These are phyloP conservation scores for Tympanopsis confertula DNA, from an alignment of 2,329 filamentous ascomycete genomes.

Conservation along the genomic window DNA sequence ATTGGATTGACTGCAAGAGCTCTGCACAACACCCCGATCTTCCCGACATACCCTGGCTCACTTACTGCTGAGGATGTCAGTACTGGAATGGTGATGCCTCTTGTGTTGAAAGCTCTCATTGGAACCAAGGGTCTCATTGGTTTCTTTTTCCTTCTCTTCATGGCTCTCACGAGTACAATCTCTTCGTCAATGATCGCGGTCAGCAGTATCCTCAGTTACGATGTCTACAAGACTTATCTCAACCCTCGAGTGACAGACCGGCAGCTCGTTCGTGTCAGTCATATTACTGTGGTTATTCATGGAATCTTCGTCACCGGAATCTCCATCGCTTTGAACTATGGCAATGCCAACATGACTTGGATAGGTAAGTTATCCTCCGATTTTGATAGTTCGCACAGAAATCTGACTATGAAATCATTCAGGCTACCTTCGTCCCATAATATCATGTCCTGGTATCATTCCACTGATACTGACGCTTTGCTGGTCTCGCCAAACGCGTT, in stretches of 20 bases:
- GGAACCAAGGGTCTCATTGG: conserved; percentile 27
- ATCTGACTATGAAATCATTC: too few species aligned
- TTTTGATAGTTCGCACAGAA: too few species aligned
- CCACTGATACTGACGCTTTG: conserved; percentile 29
- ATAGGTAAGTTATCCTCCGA: conserved; percentile 16
- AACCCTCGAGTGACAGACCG: conserved; percentile 29
- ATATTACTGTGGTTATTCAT: conserved; percentile 32
- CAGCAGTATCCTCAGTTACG: conserved; percentile 34
- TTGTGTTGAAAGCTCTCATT: conserved; percentile 27
- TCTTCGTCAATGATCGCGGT: conserved; percentile 38
- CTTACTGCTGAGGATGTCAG: conserved; percentile 26
- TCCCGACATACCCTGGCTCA: conserved; percentile 25
- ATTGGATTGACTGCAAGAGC: conserved; percentile 30
- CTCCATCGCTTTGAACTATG: conserved; percentile 32
- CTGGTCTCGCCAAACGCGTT: conserved; percentile 30
- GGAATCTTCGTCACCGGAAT: conserved; percentile 33
- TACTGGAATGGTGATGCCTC: conserved; percentile 33
- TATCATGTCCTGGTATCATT: neutral
- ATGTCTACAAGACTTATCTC: conserved; percentile 37
- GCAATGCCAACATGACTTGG: conserved; percentile 34
- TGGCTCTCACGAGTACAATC: conserved; percentile 36
- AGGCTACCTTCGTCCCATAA: neutral
- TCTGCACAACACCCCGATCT: conserved; percentile 30
- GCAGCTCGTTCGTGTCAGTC: conserved; percentile 27
- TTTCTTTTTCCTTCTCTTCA: conserved; percentile 34